Evolutionary conservation across 2,329 filamentous ascomycete species (phyloP), one percentile per base, ranked within the genome.

Genomic region (Stagonosporopsis cucurbitacearum): DNA sequence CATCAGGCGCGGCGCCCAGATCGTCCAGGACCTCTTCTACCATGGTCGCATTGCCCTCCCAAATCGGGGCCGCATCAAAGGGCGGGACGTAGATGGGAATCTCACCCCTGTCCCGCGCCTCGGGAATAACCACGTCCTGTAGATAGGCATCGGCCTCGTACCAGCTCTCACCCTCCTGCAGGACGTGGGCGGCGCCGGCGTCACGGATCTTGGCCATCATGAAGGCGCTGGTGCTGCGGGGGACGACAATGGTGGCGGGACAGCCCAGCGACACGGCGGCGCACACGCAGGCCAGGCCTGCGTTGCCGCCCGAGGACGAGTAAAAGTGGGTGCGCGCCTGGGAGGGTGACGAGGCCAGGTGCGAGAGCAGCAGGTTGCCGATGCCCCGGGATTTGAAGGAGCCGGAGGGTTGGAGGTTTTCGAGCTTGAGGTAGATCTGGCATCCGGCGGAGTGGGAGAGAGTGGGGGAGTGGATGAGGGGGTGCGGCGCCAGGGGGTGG

Each of bases 371-470:
- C 67, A 88, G 81, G 71, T 89, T 85, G 36, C 89, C 89, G 58
- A 93, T 84, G 20, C 88, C 90, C 43, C 78, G 71, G 19, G 89
- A 92, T 75, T 95, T 93, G 85, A 95, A 95, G 40, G 89, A 92
- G 56, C 89, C 89, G 17, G 87, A 88, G 2, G 90, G 91, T 70
- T 95, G 91, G 36, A 92, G 83, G 73, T 89, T 89, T 64, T 95
- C 91, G 56, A 93, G 85, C 73, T 94, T 95, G 63, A 95, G 85
- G 74, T 88, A 89, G 70, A 94, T 86, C 75, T 89, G 85, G 77
- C 89, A 92, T 67, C 88, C 88, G 58, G 88, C 87, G 55, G 81
- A 80, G 54, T 84, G 81, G 19, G 88, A 91, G 35, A 92, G 81
- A 6, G 83, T 77, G 26, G 80, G 76, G 2, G 86, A 90, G 65